Percentiles rank a stretch among this genome's conserved stretches.
phyloP scores from a whole-genome alignment of 2,329 filamentous ascomycete genomes.

The Pyricularia pennisetigena region DNA sequence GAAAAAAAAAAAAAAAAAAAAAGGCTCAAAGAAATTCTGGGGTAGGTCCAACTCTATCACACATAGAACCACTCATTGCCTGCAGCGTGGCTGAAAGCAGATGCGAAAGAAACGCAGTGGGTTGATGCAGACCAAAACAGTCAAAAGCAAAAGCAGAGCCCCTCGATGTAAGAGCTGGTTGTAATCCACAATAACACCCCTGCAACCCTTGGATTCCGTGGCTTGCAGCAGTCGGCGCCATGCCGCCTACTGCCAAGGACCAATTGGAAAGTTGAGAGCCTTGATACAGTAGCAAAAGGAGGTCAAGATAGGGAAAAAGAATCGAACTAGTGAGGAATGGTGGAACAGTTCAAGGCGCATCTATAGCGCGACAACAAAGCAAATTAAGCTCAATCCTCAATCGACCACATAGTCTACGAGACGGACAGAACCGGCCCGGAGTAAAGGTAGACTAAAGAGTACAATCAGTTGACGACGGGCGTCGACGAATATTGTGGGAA shows the following conservation, averaged over 20 bases:
- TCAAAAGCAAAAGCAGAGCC: background rate
- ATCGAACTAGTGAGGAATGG: background rate
- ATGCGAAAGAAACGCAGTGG: background rate
- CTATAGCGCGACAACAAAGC: background rate
- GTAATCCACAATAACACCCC: background rate
- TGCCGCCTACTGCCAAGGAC: background rate
- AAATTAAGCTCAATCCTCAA: background rate
- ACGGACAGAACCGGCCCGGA: background rate
- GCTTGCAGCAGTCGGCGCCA: background rate
- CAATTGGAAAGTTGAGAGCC: background rate
- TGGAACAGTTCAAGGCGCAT: background rate
- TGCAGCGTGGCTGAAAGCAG: background rate
- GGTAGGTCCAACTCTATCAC: background rate
- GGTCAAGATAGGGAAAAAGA: background rate
- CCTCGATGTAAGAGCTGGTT: background rate
- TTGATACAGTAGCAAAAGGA: background rate
- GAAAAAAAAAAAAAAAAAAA: background rate
- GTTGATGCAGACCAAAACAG: background rate
- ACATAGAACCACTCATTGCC: background rate
- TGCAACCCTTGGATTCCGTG: background rate
- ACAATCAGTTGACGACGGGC: background rate
- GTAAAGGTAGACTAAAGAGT: background rate
- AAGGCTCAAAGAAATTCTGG: background rate
- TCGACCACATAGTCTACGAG: background rate
- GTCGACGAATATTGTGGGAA: background rate